These are phyloP conservation scores for Aspergillus caelatus DNA, from an alignment of 2,329 filamentous ascomycete genomes.

Conservation along the genomic window DNA sequence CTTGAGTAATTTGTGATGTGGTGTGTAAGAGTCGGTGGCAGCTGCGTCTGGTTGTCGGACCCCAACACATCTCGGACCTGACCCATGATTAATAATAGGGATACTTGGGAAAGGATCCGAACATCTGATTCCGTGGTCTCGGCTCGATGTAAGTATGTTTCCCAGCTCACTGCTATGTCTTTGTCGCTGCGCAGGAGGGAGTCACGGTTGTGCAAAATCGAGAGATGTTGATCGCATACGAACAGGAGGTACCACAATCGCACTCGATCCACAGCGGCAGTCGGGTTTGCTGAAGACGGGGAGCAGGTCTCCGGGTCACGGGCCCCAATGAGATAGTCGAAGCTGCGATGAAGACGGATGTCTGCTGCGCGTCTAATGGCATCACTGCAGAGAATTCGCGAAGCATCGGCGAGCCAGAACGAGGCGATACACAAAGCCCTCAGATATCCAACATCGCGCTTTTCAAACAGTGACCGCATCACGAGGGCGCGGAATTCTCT, in stretches of 20 bases:
- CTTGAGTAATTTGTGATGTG: slow-evolving; percentile 33
- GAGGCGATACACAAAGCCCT: slow-evolving; percentile 54
- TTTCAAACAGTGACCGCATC: slow-evolving; percentile 51
- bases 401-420: slow-evolving; percentile 57
- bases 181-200: slow-evolving; percentile 40
- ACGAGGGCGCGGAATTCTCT: slow-evolving; percentile 52
- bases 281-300: neutral
- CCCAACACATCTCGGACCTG: slow-evolving; percentile 38
- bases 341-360: slow-evolving; percentile 40
- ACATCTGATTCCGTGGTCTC: slow-evolving; percentile 38
- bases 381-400: slow-evolving; percentile 38
- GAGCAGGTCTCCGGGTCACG: neutral
- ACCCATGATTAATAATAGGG: slow-evolving; percentile 39
- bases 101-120: slow-evolving; percentile 38
- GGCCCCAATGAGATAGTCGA: slow-evolving; percentile 34
- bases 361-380: slow-evolving; percentile 35
- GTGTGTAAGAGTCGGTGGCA: slow-evolving; percentile 28
- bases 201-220: slow-evolving; percentile 39
- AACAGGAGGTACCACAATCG: slow-evolving; percentile 40
- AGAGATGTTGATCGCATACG: slow-evolving; percentile 42
- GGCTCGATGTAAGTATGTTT: slow-evolving; percentile 34
- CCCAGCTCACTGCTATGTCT: slow-evolving; percentile 39
- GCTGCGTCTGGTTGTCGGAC: slow-evolving; percentile 32
- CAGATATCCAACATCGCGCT: slow-evolving; percentile 49
- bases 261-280: slow-evolving; percentile 31